Conservation (phyloP, 306 rosid genomes). For the Dalbergia cochinchinensis region DNA sequence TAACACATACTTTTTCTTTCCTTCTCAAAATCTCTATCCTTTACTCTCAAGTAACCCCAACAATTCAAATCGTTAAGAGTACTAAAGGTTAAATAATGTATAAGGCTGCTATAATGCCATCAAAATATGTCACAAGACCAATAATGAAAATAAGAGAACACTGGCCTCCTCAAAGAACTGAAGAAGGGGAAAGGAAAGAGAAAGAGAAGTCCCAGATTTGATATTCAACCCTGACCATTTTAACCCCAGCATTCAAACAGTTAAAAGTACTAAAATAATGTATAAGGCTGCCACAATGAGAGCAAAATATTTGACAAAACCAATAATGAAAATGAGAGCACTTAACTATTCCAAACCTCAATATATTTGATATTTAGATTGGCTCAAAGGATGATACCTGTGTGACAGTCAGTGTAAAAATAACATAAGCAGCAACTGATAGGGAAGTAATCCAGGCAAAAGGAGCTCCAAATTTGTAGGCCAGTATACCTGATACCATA, state of each 20-base stretch:
- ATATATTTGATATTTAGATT: conserved; percentile 26
- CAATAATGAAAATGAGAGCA: conserved; percentile 26
- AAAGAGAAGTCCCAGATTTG: not conserved
- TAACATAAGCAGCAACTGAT: conserved; percentile 90
- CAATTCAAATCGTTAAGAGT: not conserved
- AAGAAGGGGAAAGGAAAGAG: not conserved
- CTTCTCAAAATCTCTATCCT: no score
- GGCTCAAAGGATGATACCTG: conserved; percentile 69
- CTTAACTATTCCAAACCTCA: conserved; percentile 26
- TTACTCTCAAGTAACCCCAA: not conserved
- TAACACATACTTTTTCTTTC: no score
- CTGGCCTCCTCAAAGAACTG: not conserved
- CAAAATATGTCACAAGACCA: conserved; percentile 19
- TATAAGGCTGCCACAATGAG: not conserved
- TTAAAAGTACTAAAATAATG: conserved; percentile 30
- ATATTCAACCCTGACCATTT: conserved; percentile 3
- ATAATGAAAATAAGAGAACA: conserved; percentile 24
- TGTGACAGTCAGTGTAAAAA: conserved; percentile 81
- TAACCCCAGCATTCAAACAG: conserved; percentile 13
- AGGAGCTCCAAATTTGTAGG: conserved; percentile 95
- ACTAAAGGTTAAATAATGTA: conserved; percentile 23
- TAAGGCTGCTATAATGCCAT: conserved; percentile 5
- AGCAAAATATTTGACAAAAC: conserved; percentile 20
- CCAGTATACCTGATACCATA: conserved; percentile 97
- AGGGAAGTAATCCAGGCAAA: conserved; percentile 95